These are phyloP conservation scores for Globisporangium acanthophoron DNA, from an alignment of 352 stramenopile genomes.

Conservation along the genomic window DNA sequence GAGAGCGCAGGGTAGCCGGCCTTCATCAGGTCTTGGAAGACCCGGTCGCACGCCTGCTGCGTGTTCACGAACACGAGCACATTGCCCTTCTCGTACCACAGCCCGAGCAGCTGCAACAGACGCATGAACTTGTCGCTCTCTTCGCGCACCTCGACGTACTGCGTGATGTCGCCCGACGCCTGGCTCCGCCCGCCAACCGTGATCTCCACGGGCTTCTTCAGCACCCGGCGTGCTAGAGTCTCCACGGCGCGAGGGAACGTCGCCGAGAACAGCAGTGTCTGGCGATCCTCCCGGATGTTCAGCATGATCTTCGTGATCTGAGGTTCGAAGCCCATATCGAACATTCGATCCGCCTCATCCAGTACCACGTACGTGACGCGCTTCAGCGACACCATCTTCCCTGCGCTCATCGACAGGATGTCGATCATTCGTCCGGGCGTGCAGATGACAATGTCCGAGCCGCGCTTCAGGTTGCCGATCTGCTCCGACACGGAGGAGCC, in stretches of 20 bases:
- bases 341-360: constrained; percentile 99
- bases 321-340: constrained; percentile 99
- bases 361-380: constrained; percentile 98
- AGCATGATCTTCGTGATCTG: constrained; percentile 97
- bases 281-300: constrained; percentile 88
- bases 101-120: constrained; percentile 93
- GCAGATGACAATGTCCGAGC: constrained; percentile 97
- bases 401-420: constrained; percentile 98
- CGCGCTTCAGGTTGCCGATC: constrained; percentile 98
- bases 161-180: constrained; percentile 95
- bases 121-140: constrained; percentile 99
- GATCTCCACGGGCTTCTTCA: constrained; percentile 96
- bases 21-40: constrained; percentile 97
- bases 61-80: constrained; percentile 99
- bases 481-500: constrained; percentile 94
- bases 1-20: constrained; percentile 94
- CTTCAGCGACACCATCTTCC: constrained; percentile 93
- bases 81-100: constrained; percentile 97
- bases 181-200: constrained; percentile 94
- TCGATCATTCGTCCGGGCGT: constrained; percentile 99
- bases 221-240: constrained; percentile 78
- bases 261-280: constrained; percentile 97
- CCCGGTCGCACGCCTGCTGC: constrained; percentile 94
- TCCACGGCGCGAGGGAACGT: constrained; percentile 96
- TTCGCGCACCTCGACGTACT: constrained; percentile 98